Evolutionary conservation across 2,329 filamentous ascomycete species (phyloP).

Genomic region (Dichotomopilus funicola): DNA sequence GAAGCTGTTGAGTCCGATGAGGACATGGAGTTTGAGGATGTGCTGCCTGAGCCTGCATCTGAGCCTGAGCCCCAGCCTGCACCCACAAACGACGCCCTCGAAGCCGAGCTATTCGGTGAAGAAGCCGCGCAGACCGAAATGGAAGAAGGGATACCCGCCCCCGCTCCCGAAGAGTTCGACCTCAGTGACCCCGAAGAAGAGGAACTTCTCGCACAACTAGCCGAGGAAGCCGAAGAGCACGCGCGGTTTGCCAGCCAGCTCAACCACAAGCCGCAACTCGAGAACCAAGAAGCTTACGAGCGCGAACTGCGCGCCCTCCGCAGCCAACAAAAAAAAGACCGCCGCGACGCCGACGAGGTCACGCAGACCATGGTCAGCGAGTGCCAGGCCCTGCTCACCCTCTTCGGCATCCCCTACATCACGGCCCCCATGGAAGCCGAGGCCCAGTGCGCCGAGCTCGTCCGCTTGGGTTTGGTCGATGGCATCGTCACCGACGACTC

Average conservation of each 20-base stretch:
- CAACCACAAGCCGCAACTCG: constrained; percentile 64
- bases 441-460: constrained; percentile 91
- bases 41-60: constrained; percentile 20
- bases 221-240: constrained; percentile 87
- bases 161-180: constrained; percentile 59
- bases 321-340: constrained; percentile 92
- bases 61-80: not conserved
- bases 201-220: constrained; percentile 78
- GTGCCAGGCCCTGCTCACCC: constrained; percentile 79
- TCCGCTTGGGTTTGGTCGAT: constrained; percentile 80
- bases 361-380: constrained; percentile 94
- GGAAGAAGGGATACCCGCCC: constrained; percentile 17
- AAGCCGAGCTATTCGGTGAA: constrained; percentile 25
- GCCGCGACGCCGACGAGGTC: constrained; percentile 92
- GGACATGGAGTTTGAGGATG: constrained; percentile 34
- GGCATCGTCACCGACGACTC: constrained; percentile 97
- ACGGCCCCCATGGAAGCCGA: constrained; percentile 99
- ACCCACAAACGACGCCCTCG: constrained; percentile 18
- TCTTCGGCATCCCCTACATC: constrained; percentile 93
- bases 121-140: constrained; percentile 21
- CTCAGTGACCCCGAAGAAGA: constrained; percentile 88
- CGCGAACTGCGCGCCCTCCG: constrained; percentile 79
- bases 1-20: constrained; percentile 15
- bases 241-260: constrained; percentile 84
- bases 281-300: constrained; percentile 77